phyloP scores from a whole-genome alignment of 208 protist genomes.

The Leishmania gerbilli region DNA sequence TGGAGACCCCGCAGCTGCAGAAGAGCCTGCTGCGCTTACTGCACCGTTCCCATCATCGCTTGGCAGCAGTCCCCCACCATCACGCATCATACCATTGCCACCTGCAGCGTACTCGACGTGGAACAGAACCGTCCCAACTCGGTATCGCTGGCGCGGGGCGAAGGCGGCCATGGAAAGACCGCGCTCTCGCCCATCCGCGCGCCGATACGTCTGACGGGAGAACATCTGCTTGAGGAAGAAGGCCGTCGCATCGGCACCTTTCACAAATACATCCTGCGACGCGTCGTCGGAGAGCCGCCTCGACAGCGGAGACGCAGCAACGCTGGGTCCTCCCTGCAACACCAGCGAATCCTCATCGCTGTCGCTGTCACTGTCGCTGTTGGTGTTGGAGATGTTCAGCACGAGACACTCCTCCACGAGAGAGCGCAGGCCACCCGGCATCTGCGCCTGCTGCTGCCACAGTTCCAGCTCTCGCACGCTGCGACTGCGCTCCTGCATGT shows the following conservation, averaged over 20 bases:
- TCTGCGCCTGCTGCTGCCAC: background rate
- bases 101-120: background rate
- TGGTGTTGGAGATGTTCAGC: background rate
- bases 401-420: conserved; percentile 10
- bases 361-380: background rate
- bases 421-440: background rate
- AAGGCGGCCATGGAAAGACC: conserved; percentile 22
- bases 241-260: conserved; percentile 15
- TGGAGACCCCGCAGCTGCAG: background rate
- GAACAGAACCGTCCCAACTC: conserved; percentile 16
- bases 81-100: too few relatives aligned
- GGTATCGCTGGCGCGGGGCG: conserved; percentile 2
- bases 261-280: conserved; percentile 12
- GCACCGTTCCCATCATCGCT: background rate
- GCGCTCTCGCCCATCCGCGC: conserved; percentile 19
- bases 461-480: background rate
- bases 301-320: background rate
- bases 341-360: background rate
- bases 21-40: background rate
- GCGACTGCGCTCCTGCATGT: conserved; percentile 3
- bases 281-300: too few relatives aligned
- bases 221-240: conserved; percentile 20
- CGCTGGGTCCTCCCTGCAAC: background rate
- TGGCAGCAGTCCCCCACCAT: background rate
- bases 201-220: conserved; percentile 13